Base-by-base conservation (phyloP, 345 rosid genomes). In the Toxicodendron radicans region DNA sequence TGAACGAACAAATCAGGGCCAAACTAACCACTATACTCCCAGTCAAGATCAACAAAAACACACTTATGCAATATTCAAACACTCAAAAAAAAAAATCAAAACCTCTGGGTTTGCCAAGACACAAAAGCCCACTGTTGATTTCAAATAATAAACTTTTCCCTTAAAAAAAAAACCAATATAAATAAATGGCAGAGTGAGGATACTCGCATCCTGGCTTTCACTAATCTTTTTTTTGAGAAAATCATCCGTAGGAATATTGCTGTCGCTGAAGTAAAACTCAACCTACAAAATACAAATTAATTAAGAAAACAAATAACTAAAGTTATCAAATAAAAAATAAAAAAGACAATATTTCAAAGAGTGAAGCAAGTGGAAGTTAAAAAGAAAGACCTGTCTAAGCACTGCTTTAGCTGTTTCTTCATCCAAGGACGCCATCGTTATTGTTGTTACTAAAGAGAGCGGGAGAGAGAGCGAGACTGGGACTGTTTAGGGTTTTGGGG, bases 231-330 rank as follows among this genome's bases (percentile, higher is more conserved):
- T 88, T 81, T 79, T 87, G 61, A 95, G 84, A 68, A 95, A 93
- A 38, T 77, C 83, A 60, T 95, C 99, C 57, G 94, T 85, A 1
- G 97, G 97, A 18, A 95, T 85, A 78, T 95, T 95, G 79, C 98
- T 95, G 58, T 93, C 98, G 63, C 99, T 87, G 88, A 91, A 95
- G 81, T 95, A 95, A 77, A 90, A 95, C 85, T 91, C 98, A 16
- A 95, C 98, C 98, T 95, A 87, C 30, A 71, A 43, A 46, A 1
- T 38, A 61, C 48, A 7, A n/a, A 4, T n/a, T 41, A 0, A 21
- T 1, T 24, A n/a, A 58, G 23, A 60, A 10, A 10, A 70, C 21
- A 30, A 49, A 13, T 24, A 41, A 18, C 43, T 8, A n/a, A n/a
- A n/a, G n/a, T n/a, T n/a, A n/a, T n/a, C 43, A 43, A 12, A 23